These are phyloP conservation scores for Coniochaeta sp. DNA, from an alignment of 2,329 filamentous ascomycete genomes.

Conservation along the genomic window DNA sequence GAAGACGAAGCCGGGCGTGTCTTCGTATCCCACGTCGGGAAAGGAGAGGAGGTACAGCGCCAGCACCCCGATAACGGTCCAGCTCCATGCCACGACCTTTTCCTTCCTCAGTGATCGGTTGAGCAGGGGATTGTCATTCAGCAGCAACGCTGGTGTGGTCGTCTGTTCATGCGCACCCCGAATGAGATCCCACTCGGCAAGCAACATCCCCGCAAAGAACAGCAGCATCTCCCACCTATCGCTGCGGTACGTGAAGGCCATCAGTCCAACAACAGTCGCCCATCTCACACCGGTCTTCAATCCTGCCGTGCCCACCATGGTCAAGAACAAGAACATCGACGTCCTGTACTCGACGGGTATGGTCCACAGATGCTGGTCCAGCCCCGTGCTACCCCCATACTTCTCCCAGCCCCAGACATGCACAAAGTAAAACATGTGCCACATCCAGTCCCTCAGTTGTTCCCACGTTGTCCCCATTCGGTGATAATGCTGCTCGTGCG, in stretches of 20 bases:
- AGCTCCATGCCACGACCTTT: conserved; percentile 17
- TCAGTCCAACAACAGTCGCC: conserved; percentile 31
- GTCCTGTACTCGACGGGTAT: conserved; percentile 55
- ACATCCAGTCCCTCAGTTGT: conserved; percentile 39
- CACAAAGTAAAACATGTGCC: conserved; percentile 41
- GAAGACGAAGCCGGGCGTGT: conserved; percentile 44
- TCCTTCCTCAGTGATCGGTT: conserved; percentile 2
- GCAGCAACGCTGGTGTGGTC: background rate
- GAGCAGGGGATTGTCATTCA: background rate
- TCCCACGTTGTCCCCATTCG: conserved; percentile 27
- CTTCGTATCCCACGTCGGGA: conserved; percentile 31
- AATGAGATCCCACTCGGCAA: conserved; percentile 49
- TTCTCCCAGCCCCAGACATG: conserved; percentile 44
- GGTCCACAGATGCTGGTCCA: conserved; percentile 56
- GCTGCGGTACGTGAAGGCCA: conserved; percentile 37
- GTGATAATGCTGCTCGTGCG: conserved; percentile 39
- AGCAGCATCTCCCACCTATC: conserved; percentile 49
- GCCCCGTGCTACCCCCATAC: conserved; percentile 39
- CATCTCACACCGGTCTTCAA: conserved; percentile 36
- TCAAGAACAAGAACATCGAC: conserved; percentile 50
- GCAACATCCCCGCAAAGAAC: conserved; percentile 45
- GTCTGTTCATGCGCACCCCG: conserved; percentile 31
- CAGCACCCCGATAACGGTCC: conserved; percentile 35
- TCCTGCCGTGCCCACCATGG: conserved; percentile 41
- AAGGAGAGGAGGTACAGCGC: conserved; percentile 47